Base-by-base conservation (phyloP, 345 rosid genomes). In the Psidium friedrichsthalianum region DNA sequence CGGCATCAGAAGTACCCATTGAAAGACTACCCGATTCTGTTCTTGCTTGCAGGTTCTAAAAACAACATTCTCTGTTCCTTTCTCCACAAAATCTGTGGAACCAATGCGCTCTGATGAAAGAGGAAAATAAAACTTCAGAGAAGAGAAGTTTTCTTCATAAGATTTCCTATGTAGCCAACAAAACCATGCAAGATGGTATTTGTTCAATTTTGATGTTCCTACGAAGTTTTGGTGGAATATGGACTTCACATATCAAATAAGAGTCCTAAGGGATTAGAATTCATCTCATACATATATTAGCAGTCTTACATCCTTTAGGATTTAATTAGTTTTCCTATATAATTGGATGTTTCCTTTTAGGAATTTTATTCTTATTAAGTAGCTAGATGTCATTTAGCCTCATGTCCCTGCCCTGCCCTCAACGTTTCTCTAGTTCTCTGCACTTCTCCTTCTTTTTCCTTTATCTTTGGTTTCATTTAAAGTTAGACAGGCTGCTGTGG, bases 1-100 rank as follows among this genome's bases (percentile, higher is more conserved):
- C 93, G 83, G 99, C 98, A 94, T 96, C 95, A 85, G 99, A 94
- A 86, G 99, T 96, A 69, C 99, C 99, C 91, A 96, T 92, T 95
- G 98, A 88, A 95, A 94, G 56, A 95, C 98, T 51, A 96, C 95
- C 42, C 58, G 95, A 25, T 88, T 88, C 83, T 87, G 90, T 88
- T 96, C 99, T 88, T 88, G 88, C 61, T 87, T 82, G 90, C 97
- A 96, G 84, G 98, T 95, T 87, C 98, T 92, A 85, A 96, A 96
- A 74, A 95, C 96, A 74, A 96, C 91, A 89, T 87, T 94, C 10
- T 91, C 90, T 5, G 98, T 93, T 86, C 98, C 98, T 89, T 92
- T 94, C 93, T 96, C 99, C 87, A 95, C 94, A 90, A 96, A 94
- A 90, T 96, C 98, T 55, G 92, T 92, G 53, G 94, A 91, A 5